phyloP scores from a whole-genome alignment of 345 rosid genomes.

The Mallotus nudiflorus region DNA sequence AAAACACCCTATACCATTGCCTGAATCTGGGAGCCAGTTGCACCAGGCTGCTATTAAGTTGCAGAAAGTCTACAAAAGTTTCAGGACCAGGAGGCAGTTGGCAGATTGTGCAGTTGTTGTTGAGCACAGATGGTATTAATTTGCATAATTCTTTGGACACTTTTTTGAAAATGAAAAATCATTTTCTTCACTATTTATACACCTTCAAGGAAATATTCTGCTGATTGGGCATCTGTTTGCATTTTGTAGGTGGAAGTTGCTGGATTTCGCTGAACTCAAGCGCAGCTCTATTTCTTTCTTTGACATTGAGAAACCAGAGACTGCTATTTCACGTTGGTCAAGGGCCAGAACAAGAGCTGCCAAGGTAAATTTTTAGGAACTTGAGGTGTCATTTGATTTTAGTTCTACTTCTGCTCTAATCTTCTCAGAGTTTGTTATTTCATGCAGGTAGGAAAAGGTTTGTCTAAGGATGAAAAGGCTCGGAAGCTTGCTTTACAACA shows the following conservation, averaged over 20 bases:
- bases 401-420: neutral
- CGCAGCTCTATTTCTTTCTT: constrained; percentile 90
- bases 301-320: constrained; percentile 74
- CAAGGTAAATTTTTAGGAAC: constrained; percentile 46
- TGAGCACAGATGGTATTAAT: constrained; percentile 81
- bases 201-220: neutral
- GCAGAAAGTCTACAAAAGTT: constrained; percentile 93
- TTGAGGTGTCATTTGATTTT: neutral
- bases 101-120: constrained; percentile 93
- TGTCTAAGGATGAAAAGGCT: constrained; percentile 80
- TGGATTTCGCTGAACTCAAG: constrained; percentile 92
- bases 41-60: constrained; percentile 70
- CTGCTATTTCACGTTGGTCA: constrained; percentile 86
- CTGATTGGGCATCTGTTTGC: neutral
- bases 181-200: neutral
- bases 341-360: constrained; percentile 90
- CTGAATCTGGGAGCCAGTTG: constrained; percentile 24
- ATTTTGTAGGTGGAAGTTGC: constrained; percentile 74
- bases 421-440: neutral
- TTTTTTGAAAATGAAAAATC: neutral
- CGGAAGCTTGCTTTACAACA: constrained; percentile 89
- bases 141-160: neutral
- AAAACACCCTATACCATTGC: neutral
- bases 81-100: constrained; percentile 81
- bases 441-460: constrained; percentile 84